Evolutionary conservation across 805 yeast genomes (phyloP), one percentile per base, ranked within the genome.

Genomic region (Ogataea nakhonphanomensis): DNA sequence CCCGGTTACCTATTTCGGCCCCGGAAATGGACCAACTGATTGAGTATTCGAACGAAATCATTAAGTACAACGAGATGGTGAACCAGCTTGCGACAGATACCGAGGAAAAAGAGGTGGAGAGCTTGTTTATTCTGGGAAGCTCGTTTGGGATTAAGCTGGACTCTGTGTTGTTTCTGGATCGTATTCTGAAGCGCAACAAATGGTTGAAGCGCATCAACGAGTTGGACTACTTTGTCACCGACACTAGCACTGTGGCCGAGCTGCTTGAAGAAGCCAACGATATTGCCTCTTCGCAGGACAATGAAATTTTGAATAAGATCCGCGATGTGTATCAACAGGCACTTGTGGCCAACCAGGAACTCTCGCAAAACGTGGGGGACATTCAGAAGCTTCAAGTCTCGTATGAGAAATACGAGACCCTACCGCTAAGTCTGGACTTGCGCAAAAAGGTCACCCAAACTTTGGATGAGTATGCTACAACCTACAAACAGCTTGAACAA

Each of bases 401-500:
- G 9, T 48, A 44, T 20, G 44, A 40, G 2, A 39, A 40, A 24
- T 45, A 41, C 30, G 48, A 46, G 12, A n/a, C 22, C 2, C 38
- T 51, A 11, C 54, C 59, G 8, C 25, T 53, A 17, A 45, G 44
- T 11, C 8, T 11, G 9, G 40, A 41, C 21, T 7, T 47, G 11
- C 29, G 53, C 28, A 29, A 23, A 8, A 79, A 81, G 53, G 81
- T 91, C 2, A 69, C 88, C 67, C 75, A 78, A 57, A 79, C 83
- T 53, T 60, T 87, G 35, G 95, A 87, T 52, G 89, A 83, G 43
- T 76, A 85, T 42, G 75, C 88, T 4, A 79, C 88, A 1, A 81
- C 81, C 52, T 65, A 79, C 2, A 33, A 31, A 11, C 51, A 46
- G 33, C 22, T 50, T 5, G 50, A 48, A 11, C 33, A 29, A 12